Base-by-base conservation (phyloP, 2,329 filamentous ascomycete species). In the Colletotrichum navitas region DNA sequence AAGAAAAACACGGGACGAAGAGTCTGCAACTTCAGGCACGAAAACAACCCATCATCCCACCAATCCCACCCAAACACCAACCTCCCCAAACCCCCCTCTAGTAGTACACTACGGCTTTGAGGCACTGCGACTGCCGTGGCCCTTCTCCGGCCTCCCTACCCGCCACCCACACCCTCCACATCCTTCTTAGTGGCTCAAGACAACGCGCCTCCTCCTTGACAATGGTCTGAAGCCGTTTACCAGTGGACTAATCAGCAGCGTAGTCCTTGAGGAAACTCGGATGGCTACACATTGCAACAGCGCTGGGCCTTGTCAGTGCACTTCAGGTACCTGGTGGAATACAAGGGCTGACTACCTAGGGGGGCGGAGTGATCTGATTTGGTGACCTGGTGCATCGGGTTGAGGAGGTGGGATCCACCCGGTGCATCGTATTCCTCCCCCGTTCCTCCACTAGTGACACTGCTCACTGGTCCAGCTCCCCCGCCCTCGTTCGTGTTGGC, bases 391-490 rank as follows among this genome's bases (percentile, higher is more conserved):
- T 68, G 49, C 52, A 58, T 65, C 54, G 43, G 52, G 32, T 51
- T 58, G 52, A 65, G 41, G n/a, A 43, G 41, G 54, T 54, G 34
- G 56, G 64, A 47, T 68, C 68, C 68, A 71, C 68, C 51, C 24
- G 29, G 56, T 39, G 32, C 64, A 71, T 71, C 68, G 68, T 71
- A 71, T 71, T 71, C 58, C 64, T 71, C 43, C 49, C 52, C 39
- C 43, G 26, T 52, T 45, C 58, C 66, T 62, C 61, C 58, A 60
- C 55, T 56, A 11, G n/a, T 34, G 54, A 24, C 54, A 32, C 21
- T 58, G 34, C n/a, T 24, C 34, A 58, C 55, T 58, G 36, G 34
- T 41, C 49, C 65, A 47, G 32, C 56, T 18, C 45, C 64, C 34
- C 65, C 39, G 5, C 58, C 26, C 49, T 65, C 54, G 34, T 64